Evolutionary conservation across 2,329 filamentous ascomycete genomes (phyloP).

Genomic region (Fusarium stilboides): DNA sequence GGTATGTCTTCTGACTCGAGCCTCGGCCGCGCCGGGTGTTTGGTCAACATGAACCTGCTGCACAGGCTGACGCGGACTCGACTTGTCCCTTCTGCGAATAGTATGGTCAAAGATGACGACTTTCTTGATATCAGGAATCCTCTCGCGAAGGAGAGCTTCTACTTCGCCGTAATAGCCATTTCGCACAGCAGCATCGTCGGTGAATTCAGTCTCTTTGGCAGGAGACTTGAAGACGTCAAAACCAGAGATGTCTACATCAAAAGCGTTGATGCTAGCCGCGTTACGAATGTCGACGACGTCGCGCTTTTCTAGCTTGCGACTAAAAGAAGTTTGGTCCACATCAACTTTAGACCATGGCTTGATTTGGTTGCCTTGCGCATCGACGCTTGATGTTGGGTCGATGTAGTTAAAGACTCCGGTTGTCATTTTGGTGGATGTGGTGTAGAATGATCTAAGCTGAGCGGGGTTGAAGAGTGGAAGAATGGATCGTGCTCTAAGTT

Average conservation of each 20-base stretch:
- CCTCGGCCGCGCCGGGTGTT: slow-evolving; percentile 73
- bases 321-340: slow-evolving; percentile 41
- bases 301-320: slow-evolving; percentile 38
- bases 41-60: slow-evolving; percentile 82
- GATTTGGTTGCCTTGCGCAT: slow-evolving; percentile 17
- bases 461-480: slow-evolving; percentile 22
- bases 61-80: slow-evolving; percentile 74
- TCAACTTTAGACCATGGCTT: slow-evolving; percentile 48
- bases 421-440: slow-evolving; percentile 30
- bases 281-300: slow-evolving; percentile 46
- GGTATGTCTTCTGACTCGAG: slow-evolving; percentile 73
- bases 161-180: slow-evolving; percentile 74
- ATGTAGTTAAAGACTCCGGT: slow-evolving; percentile 41
- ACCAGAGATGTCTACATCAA: slow-evolving; percentile 47
- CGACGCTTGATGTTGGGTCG: slow-evolving; percentile 36
- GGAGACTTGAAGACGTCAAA: slow-evolving; percentile 47
- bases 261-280: slow-evolving; percentile 26
- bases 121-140: slow-evolving; percentile 70
- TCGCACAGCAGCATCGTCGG: slow-evolving; percentile 69
- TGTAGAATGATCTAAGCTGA: slow-evolving; percentile 3
- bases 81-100: slow-evolving; percentile 70
- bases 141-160: slow-evolving; percentile 68
- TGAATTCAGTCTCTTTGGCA: slow-evolving; percentile 68
- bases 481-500: slow-evolving; percentile 3
- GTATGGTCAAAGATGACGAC: slow-evolving; percentile 82